Base-by-base conservation (phyloP, 139 green algal species). In the Chlamydomonas eustigma region DNA sequence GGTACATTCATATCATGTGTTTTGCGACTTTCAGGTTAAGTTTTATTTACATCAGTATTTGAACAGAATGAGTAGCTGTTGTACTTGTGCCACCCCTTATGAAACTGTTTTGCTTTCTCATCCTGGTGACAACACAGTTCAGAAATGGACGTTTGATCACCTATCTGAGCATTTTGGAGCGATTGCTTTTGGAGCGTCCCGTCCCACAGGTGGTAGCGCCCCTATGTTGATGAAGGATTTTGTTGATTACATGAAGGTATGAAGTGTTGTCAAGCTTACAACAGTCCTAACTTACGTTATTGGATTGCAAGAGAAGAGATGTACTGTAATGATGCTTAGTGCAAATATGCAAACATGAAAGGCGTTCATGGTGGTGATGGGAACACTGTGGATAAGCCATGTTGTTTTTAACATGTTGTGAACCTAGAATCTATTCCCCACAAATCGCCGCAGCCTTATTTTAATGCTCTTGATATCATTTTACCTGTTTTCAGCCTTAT, bases 201-300 rank as follows among this genome's bases (percentile, higher is more conserved):
- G 64, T 1, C 37, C 39, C 3, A 71, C 75, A 3, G 25, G n/a
- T 2, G 39, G 75, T 6, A 4, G 4, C 1, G 38, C 22, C 5
- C 31, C 3, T 34, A 79, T 79, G 75, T n/a, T 2, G 3, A 37
- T 79, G 64, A 3, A 6, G 24, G 33, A 79, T 44, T 79, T 75
- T 44, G 36, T 37, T 24, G 38, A 74, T 28, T 79, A 79, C 75
- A 68, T 73, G 24, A 39, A 72, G 65, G 34, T 39, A 34, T 72
- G 65, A 31, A 68, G n/a, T n/a, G n/a, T n/a, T n/a, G n/a, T n/a
- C n/a, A n/a, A n/a, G n/a, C n/a, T n/a, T n/a, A n/a, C n/a, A n/a
- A n/a, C n/a, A n/a, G n/a, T n/a, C n/a, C n/a, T n/a, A n/a, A n/a
- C n/a, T n/a, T n/a, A n/a, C n/a, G n/a, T n/a, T n/a, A n/a, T n/a